These are phyloP conservation scores for Flaveria bidentis DNA, from an alignment of 129 eudicot species.

Conservation along the genomic window DNA sequence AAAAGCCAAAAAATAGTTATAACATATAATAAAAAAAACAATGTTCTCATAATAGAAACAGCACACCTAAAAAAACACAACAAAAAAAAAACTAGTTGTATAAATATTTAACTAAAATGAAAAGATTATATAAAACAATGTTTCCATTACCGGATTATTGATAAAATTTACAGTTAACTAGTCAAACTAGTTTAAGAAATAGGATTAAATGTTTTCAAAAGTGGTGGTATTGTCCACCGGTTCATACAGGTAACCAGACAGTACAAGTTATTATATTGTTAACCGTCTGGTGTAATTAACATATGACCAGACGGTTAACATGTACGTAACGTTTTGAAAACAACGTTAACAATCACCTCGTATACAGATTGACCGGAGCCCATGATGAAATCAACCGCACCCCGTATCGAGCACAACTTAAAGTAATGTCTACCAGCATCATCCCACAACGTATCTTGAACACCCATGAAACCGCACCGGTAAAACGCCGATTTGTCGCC, in stretches of 20 bases:
- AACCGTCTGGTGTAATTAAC: too few species aligned
- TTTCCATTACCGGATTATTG: neutral
- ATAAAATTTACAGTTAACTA: too few species aligned
- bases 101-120: too few species aligned
- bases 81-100: neutral
- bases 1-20: neutral
- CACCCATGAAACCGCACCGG: constrained; percentile 60
- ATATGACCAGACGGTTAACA: too few species aligned
- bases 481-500: constrained; percentile 74
- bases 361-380: constrained; percentile 83
- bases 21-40: too few species aligned
- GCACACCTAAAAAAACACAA: constrained; percentile 37
- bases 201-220: too few species aligned
- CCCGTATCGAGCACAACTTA: constrained; percentile 57
- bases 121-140: too few species aligned
- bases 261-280: neutral
- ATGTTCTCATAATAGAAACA: constrained; percentile 14
- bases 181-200: too few species aligned
- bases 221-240: too few species aligned
- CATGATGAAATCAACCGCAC: constrained; percentile 87
- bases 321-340: too few species aligned
- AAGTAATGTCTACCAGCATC: constrained; percentile 70
- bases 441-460: constrained; percentile 93
- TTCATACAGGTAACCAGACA: neutral
- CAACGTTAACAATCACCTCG: constrained; percentile 44